Percentiles rank a stretch among this genome's conserved stretches.
Conservation (phyloP, 2,329 filamentous ascomycete species). For the Karstenula rhodostoma region DNA sequence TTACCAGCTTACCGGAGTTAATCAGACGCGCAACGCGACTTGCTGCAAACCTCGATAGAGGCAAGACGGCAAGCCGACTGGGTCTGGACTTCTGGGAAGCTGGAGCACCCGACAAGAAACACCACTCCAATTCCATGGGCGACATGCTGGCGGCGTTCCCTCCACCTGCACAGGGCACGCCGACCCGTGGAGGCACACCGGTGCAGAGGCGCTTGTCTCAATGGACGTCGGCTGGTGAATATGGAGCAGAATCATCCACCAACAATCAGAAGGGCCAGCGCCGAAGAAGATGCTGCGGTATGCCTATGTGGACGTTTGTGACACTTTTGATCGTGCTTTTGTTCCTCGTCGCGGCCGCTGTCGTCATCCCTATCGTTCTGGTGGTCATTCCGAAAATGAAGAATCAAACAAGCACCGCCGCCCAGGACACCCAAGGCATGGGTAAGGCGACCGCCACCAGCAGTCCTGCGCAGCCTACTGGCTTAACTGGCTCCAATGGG, state of each 20-base stretch:
- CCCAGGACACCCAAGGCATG: slow-evolving; percentile 33
- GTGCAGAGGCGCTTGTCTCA: slow-evolving; percentile 30
- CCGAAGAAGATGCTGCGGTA: slow-evolving; percentile 78
- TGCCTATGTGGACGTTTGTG: slow-evolving; percentile 81
- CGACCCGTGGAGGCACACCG: slow-evolving; percentile 41
- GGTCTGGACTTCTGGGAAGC: slow-evolving; percentile 60
- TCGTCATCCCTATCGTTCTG: slow-evolving; percentile 78
- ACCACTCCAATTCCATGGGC: slow-evolving; percentile 64
- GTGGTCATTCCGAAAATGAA: slow-evolving; percentile 64
- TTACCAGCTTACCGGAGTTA: slow-evolving; percentile 90
- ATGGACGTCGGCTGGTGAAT: slow-evolving; percentile 37
- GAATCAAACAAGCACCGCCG: slow-evolving; percentile 29
- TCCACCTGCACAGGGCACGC: slow-evolving; percentile 63
- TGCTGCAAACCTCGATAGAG: slow-evolving; percentile 86
- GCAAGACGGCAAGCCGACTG: slow-evolving; percentile 69
- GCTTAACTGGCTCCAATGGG: slow-evolving; percentile 21
- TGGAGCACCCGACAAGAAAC: slow-evolving; percentile 44
- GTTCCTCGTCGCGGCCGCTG: slow-evolving; percentile 77
- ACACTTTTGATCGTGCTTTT: slow-evolving; percentile 71
- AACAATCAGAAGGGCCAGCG: slow-evolving; percentile 44
- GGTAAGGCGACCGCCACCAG: slow-evolving; percentile 30
- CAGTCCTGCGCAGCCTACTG: slow-evolving; percentile 29
- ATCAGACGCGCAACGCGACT: slow-evolving; percentile 87
- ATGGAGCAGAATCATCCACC: slow-evolving; percentile 28
- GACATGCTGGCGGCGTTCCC: slow-evolving; percentile 73